Evolutionary conservation across 345 rosid species (phyloP), one percentile per base, ranked within the genome.

Genomic region (Populus alba): DNA sequence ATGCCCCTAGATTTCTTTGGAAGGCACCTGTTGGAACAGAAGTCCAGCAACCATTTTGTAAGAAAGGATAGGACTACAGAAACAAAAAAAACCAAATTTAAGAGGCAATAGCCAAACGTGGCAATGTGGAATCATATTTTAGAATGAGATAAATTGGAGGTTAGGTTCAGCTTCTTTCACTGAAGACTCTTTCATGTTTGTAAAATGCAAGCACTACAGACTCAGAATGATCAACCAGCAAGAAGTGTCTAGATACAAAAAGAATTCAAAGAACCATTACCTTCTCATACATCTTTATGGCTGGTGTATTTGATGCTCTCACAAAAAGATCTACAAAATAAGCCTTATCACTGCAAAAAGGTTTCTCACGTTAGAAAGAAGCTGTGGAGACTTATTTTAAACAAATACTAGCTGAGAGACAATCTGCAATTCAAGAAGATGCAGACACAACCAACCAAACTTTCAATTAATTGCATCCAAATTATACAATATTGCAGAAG

Each of bases 211-310:
- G 16, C 59, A 39, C 53, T 35, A 73, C 27, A 72, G 62, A 49
- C 13, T 59, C 29, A 1, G 65, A 59, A 69, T 66, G 31, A 82
- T 38, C 55, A 72, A 11, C 15, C n/a, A 33, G 68, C 53, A 79
- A 63, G 1, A 72, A 38, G 22, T 75, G 33, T 35, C 65, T 23
- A 76, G 77, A 69, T 33, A 20, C 11, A 45, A 68, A 29, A 61
- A 53, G 39, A 49, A 53, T 11, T 74, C 38, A 27, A 33, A 79
- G 53, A 75, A 68, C 7, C 22, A 33, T 81, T 79, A 94, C 98
- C 97, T 96, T 94, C 85, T 91, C 98, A 86, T 94, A 92, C 99
- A 96, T 96, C 91, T 92, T 96, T 85, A 94, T 90, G 66, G 97
- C 97, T 35, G 95, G 99, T 35, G 91, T 89, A 57, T 92, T 96